These are phyloP conservation scores for Aquilaria yunnanensis DNA, from an alignment of 345 rosid species.

Conservation along the genomic window DNA sequence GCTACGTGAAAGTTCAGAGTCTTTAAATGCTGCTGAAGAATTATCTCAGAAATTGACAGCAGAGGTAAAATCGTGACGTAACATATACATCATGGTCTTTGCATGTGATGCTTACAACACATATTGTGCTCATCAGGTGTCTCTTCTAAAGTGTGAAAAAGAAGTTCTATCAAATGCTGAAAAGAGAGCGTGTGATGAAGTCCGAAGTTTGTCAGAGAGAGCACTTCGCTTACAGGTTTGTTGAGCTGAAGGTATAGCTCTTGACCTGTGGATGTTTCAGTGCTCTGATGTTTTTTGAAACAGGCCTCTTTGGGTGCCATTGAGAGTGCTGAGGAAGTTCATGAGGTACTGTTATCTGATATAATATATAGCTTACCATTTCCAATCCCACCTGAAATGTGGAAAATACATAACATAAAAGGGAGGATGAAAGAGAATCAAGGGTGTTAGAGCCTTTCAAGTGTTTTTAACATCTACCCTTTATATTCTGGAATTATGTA, in stretches of 20 bases:
- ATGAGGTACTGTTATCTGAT: conserved; percentile 45
- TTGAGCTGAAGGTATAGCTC: conserved; percentile 6
- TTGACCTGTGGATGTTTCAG: neutral
- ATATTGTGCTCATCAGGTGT: conserved; percentile 38
- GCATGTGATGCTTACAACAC: conserved; percentile 13
- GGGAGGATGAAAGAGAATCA: no score
- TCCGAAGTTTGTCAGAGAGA: conserved; percentile 73
- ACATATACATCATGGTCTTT: conserved; percentile 5
- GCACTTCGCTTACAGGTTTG: conserved; percentile 77
- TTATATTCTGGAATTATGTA: conserved; percentile 14
- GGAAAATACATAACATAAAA: no score
- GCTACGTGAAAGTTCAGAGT: conserved; percentile 73
- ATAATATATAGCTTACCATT: no score
- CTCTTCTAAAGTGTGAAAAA: conserved; percentile 72
- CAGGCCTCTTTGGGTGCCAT: conserved; percentile 90
- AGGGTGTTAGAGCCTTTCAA: neutral
- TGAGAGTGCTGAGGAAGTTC: conserved; percentile 84
- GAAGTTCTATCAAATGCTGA: conserved; percentile 79
- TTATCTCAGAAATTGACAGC: conserved; percentile 61
- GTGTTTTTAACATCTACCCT: neutral
- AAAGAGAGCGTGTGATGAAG: conserved; percentile 87
- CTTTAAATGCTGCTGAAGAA: conserved; percentile 71
- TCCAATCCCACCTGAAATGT: no score
- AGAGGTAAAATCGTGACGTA: conserved; percentile 49
- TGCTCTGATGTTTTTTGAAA: conserved; percentile 24